Evolutionary conservation across 129 eudicot species (phyloP).

Genomic region (Flaveria ramosissima): DNA sequence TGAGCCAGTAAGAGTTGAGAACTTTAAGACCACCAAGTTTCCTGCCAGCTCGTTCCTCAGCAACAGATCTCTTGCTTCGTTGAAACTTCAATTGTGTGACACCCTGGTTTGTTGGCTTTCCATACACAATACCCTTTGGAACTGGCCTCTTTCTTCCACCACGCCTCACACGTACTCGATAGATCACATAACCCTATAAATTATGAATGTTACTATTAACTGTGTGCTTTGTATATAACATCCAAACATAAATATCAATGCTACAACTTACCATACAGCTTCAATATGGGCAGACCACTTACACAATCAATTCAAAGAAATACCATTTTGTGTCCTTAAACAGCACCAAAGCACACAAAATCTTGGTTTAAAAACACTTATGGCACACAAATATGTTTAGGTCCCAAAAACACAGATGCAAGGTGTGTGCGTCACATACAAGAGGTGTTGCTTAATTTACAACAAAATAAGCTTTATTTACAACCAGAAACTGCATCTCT

Average conservation of each 20-base stretch:
- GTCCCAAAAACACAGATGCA: not conserved
- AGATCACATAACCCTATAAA: constrained; percentile 60
- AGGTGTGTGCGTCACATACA: not conserved
- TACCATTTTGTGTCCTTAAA: not conserved
- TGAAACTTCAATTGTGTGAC: constrained; percentile 71
- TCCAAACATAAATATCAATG: not conserved
- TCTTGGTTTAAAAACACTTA: not conserved
- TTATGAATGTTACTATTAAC: not conserved
- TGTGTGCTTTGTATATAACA: not conserved
- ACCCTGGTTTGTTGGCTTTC: constrained; percentile 82
- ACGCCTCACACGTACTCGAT: constrained; percentile 84
- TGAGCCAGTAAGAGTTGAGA: constrained; percentile 69
- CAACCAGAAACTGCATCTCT: not conserved
- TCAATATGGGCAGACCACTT: not conserved
- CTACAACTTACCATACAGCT: not conserved
- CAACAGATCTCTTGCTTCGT: constrained; percentile 72
- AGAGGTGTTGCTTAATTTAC: not conserved
- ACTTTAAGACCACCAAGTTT: constrained; percentile 82
- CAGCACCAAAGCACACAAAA: not conserved
- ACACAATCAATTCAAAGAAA: not conserved
- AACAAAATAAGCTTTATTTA: not conserved
- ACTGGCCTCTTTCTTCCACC: constrained; percentile 90
- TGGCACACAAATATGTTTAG: not conserved
- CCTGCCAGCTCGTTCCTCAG: constrained; percentile 84
- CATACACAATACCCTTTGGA: constrained; percentile 80